A percentile compares a stretch with the other conserved stretches of the same genome.
Evolutionary conservation across 257 asterid genomes (phyloP).

Genomic region (Vinca minor): DNA sequence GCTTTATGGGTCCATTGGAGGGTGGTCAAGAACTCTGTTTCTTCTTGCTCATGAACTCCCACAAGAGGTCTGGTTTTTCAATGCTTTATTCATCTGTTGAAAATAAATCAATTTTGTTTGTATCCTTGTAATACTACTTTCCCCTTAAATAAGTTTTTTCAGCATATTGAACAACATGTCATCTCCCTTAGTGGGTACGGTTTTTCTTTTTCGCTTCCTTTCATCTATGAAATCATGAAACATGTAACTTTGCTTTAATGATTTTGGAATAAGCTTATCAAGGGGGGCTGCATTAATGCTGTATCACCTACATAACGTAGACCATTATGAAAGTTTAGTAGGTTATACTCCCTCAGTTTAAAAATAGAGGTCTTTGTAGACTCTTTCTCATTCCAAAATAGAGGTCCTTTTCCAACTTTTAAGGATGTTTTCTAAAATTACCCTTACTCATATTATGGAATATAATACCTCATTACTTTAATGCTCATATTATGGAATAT

Average conservation of each 20-base stretch:
- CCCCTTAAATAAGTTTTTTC: not conserved
- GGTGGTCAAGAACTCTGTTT: slow-evolving; percentile 97
- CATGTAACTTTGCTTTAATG: not conserved
- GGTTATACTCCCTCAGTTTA: too few species aligned
- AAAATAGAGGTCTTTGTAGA: too few species aligned
- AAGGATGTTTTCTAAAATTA: too few species aligned
- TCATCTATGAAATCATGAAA: not conserved
- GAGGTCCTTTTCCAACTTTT: too few species aligned
- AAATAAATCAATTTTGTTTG: not conserved
- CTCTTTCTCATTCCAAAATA: too few species aligned
- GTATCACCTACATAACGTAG: not conserved
- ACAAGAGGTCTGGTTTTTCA: slow-evolving; percentile 61
- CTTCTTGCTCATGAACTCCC: slow-evolving; percentile 98
- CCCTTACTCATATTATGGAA: too few species aligned
- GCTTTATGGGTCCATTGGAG: slow-evolving; percentile 94
- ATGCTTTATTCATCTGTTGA: not conserved
- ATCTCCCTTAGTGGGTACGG: too few species aligned
- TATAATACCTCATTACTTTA: too few species aligned
- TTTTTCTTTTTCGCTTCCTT: not conserved
- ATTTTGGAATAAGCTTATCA: too few species aligned
- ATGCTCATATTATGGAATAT: too few species aligned
- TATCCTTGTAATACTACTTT: not conserved
- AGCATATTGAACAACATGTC: too few species aligned
- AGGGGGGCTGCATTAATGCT: not conserved
- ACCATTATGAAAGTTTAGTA: too few species aligned